These are phyloP conservation scores for Geosmithia flava DNA, from an alignment of 2,329 filamentous ascomycete genomes.

Conservation along the genomic window DNA sequence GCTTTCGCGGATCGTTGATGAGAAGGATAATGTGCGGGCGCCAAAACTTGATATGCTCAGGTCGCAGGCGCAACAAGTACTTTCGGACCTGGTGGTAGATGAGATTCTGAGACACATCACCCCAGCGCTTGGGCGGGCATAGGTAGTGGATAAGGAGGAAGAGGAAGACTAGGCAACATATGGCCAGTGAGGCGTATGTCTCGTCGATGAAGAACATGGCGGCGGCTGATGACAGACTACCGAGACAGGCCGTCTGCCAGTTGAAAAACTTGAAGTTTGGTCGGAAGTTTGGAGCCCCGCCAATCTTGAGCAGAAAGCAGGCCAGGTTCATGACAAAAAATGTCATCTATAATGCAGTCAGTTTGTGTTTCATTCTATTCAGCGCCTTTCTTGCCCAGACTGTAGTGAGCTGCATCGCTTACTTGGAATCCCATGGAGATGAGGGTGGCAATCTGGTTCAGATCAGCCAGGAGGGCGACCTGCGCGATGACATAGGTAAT, in stretches of 20 bases:
- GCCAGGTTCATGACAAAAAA: slow-evolving; percentile 82
- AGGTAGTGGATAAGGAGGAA: slow-evolving; percentile 80
- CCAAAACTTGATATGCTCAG: slow-evolving; percentile 92
- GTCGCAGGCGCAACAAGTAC: slow-evolving; percentile 69
- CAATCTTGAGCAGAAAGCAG: slow-evolving; percentile 76
- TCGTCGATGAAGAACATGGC: slow-evolving; percentile 90
- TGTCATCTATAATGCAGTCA: slow-evolving; percentile 47
- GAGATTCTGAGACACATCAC: slow-evolving; percentile 77
- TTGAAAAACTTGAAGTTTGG: slow-evolving; percentile 85
- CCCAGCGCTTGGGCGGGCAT: slow-evolving; percentile 78
- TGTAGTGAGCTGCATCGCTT: neutral
- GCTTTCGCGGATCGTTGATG: slow-evolving; percentile 69
- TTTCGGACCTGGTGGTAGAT: slow-evolving; percentile 82
- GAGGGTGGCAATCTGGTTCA: slow-evolving; percentile 81
- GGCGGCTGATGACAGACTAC: slow-evolving; percentile 61
- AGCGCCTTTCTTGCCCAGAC: neutral
- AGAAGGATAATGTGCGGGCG: slow-evolving; percentile 76
- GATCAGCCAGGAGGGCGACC: slow-evolving; percentile 66
- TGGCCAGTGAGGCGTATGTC: slow-evolving; percentile 63
- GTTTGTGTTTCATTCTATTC: too few species aligned
- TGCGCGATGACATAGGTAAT: slow-evolving; percentile 67
- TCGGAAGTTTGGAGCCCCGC: slow-evolving; percentile 78
- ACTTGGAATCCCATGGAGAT: slow-evolving; percentile 83
- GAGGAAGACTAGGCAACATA: slow-evolving; percentile 60
- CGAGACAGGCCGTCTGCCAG: slow-evolving; percentile 67